phyloP scores from a whole-genome alignment of 1,284 basidiomycete genomes.

The Inonotus hispidus region DNA sequence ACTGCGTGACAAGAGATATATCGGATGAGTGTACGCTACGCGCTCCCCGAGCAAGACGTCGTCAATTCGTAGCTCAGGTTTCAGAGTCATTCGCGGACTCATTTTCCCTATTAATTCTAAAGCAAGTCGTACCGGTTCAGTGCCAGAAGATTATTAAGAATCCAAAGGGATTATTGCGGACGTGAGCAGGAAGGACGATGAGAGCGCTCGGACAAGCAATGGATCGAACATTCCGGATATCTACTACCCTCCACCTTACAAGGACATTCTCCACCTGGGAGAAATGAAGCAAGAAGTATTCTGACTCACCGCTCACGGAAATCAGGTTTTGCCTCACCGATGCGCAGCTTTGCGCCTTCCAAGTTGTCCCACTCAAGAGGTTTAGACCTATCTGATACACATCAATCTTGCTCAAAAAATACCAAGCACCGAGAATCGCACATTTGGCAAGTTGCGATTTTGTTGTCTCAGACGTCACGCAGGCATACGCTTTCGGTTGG shows the following conservation, averaged over 20 bases:
- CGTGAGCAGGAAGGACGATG: too few species aligned
- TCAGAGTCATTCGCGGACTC: constrained; percentile 25
- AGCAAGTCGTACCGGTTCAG: background rate
- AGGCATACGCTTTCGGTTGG: constrained; percentile 62
- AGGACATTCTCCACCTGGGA: too few species aligned
- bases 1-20: constrained; percentile 57
- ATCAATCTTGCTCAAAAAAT: constrained; percentile 7
- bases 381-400: constrained; percentile 56
- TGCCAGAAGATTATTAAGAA: background rate
- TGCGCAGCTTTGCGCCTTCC: constrained; percentile 76
- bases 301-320: constrained; percentile 50
- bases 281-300: background rate
- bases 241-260: too few species aligned
- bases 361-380: constrained; percentile 68
- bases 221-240: too few species aligned
- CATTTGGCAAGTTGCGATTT: constrained; percentile 56
- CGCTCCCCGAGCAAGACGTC: constrained; percentile 31
- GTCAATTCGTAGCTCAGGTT: constrained; percentile 29
- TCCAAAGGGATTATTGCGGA: too few species aligned
- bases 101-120: constrained; percentile 35
- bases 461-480: constrained; percentile 66
- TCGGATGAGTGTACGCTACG: constrained; percentile 45
- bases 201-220: too few species aligned
- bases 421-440: constrained; percentile 29
- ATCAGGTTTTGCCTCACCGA: constrained; percentile 74